Percentiles rank a stretch among this genome's conserved stretches.
phyloP scores from a whole-genome alignment of 345 rosid species.

The Punica granatum region DNA sequence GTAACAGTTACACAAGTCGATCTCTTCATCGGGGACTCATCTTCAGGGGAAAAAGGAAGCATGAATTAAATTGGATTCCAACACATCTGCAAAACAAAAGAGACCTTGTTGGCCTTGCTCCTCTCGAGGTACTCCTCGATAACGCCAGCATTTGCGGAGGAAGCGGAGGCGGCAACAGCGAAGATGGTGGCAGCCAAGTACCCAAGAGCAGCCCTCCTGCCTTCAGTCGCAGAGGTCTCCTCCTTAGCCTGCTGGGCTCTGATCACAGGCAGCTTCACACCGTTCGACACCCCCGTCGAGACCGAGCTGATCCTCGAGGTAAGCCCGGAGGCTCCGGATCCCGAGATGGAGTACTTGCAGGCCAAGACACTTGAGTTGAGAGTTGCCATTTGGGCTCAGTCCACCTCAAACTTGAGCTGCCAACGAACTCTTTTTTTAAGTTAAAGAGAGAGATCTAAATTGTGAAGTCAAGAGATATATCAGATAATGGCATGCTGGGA shows the following conservation, averaged over 20 bases:
- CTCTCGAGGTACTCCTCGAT: slow-evolving; percentile 91
- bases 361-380: slow-evolving; percentile 81
- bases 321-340: slow-evolving; percentile 54
- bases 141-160: slow-evolving; percentile 80
- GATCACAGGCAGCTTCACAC: slow-evolving; percentile 50
- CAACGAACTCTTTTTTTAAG: background rate
- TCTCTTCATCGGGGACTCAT: background rate
- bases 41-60: background rate
- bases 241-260: slow-evolving; percentile 44
- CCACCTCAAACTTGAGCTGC: background rate
- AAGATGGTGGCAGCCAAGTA: slow-evolving; percentile 68
- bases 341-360: slow-evolving; percentile 63
- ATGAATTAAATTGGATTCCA: background rate
- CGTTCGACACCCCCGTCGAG: slow-evolving; percentile 28
- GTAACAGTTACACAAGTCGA: too few species aligned
- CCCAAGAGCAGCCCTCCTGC: slow-evolving; percentile 70
- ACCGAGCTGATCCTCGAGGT: slow-evolving; percentile 43
- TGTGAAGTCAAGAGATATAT: slow-evolving; percentile 12
- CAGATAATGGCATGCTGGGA: background rate
- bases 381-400: slow-evolving; percentile 45
- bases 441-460: background rate
- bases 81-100: background rate
- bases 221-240: slow-evolving; percentile 28
- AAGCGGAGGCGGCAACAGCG: slow-evolving; percentile 42
- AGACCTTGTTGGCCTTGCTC: slow-evolving; percentile 95